Conservation (phyloP, 495 filamentous ascomycete species). For the Geoglossum glabrum region DNA sequence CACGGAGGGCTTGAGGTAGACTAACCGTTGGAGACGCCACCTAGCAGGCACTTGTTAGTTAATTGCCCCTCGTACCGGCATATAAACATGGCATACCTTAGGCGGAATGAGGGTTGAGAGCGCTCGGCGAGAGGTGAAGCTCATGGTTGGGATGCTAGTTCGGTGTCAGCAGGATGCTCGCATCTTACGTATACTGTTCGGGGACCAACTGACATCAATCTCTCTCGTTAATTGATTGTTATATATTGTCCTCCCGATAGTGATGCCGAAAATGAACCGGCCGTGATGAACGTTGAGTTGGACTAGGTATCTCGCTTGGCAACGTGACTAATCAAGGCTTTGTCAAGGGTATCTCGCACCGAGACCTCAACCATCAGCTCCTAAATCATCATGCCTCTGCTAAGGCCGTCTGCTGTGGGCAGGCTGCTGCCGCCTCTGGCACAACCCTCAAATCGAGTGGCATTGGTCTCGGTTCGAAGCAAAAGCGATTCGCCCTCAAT, state of each 20-base stretch:
- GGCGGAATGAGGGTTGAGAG: constrained; percentile 97
- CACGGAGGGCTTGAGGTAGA: constrained; percentile 7
- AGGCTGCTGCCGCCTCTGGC: background rate
- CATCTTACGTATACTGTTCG: background rate
- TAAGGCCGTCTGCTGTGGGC: constrained; percentile 13
- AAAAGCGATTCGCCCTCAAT: constrained; percentile 20
- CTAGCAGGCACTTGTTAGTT: constrained; percentile 17
- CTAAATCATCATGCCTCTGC: constrained; percentile 16
- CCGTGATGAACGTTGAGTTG: background rate
- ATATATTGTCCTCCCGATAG: background rate
- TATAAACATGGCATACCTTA: constrained; percentile 42
- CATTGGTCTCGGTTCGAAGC: constrained; percentile 3
- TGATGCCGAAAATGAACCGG: background rate
- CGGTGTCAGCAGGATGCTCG: background rate
- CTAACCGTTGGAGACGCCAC: constrained; percentile 88
- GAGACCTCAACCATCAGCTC: background rate
- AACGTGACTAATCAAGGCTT: background rate
- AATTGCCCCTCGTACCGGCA: background rate
- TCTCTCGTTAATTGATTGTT: background rate
- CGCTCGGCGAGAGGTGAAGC: constrained; percentile 66
- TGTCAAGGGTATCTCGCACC: background rate
- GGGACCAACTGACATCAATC: background rate
- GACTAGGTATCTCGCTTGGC: too few relatives aligned
- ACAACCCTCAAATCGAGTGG: background rate
- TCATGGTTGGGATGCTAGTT: constrained; percentile 37